Base-by-base conservation (phyloP, 2,329 filamentous ascomycete genomes). In the Leptographium galeiforme region DNA sequence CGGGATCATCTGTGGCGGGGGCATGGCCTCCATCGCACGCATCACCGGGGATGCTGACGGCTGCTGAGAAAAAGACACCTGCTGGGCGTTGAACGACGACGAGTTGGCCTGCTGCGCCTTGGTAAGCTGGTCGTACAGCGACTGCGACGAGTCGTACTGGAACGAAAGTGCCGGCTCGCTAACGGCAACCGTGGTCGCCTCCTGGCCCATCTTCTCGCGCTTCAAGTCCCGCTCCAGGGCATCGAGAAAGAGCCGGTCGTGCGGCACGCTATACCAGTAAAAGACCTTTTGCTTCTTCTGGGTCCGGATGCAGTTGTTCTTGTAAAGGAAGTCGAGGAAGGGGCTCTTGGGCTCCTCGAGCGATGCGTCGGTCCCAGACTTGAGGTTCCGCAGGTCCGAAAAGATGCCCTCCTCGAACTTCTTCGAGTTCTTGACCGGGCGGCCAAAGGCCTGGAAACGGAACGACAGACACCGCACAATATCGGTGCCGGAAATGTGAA, bases 281-380 rank as follows among this genome's bases (percentile, higher is more conserved):
- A 98, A 98, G 60, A 98, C 93, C 77, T 98, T 98, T 67, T 98
- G 93, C 79, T 98, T 98, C 82, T 98, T 98, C 71, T 98, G 93
- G 40, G 93, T 98, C 62, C 93, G 85, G 63, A 98, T 98, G 78
- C 93, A 98, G 76, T 98, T 98, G 80, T 98, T 98, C 79, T 98
- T 98, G 82, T 98, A 98, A 46, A 98, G 78, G 69, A 97, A 98
- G 71, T 98, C 93, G 57, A 98, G 80, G 72, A 98, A 98, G 2
- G 87, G 85, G 72, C 91, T 97, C 78, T 98, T 98, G 53, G 93
- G 93, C 75, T 98, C 93, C 72, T 98, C 93, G 56, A 98, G 82
- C 44, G 93, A 96, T 49, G 93, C 93, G 75, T 98, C 93, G 63
- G 91, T 97, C 60, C 93, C 93, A 30, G 93, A 95, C 73, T 98